Conservation (phyloP, 441 rosid species). For the Mallotus repandus region DNA sequence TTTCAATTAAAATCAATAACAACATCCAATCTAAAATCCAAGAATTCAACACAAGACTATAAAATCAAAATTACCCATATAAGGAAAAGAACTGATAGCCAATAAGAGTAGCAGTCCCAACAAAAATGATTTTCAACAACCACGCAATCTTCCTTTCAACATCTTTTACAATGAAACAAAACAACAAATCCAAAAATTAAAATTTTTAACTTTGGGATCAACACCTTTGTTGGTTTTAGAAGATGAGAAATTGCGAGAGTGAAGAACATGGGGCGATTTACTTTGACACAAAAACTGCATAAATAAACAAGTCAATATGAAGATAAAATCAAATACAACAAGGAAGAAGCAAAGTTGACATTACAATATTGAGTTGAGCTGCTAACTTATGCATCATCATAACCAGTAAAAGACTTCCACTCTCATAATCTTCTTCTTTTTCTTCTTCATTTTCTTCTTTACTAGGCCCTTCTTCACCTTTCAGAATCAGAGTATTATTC, state of each 20-base stretch:
- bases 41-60: not conserved
- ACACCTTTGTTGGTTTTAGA: conserved; percentile 36
- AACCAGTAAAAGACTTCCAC: too few species aligned
- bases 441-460: too few species aligned
- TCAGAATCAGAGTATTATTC: conserved; percentile 37
- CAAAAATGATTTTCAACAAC: conserved; percentile 74
- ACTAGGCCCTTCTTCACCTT: too few species aligned
- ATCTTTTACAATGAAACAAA: conserved; percentile 52
- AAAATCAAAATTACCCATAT: conserved; percentile 53
- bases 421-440: too few species aligned
- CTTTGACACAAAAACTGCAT: conserved; percentile 46
- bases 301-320: not conserved
- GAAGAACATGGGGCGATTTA: conserved; percentile 32
- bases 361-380: conserved; percentile 37
- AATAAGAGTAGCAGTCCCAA: conserved; percentile 69
- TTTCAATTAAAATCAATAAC: not conserved
- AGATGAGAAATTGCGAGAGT: conserved; percentile 41
- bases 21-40: not conserved
- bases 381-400: conserved; percentile 39
- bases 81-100: conserved; percentile 87
- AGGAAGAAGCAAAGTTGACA: not conserved
- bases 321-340: not conserved
- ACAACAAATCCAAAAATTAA: too few species aligned
- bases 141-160: conserved; percentile 90
- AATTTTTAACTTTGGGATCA: conserved; percentile 2